Evolutionary conservation across 106 monocot genomes (phyloP).

Genomic region (Amphibolis antarctica): DNA sequence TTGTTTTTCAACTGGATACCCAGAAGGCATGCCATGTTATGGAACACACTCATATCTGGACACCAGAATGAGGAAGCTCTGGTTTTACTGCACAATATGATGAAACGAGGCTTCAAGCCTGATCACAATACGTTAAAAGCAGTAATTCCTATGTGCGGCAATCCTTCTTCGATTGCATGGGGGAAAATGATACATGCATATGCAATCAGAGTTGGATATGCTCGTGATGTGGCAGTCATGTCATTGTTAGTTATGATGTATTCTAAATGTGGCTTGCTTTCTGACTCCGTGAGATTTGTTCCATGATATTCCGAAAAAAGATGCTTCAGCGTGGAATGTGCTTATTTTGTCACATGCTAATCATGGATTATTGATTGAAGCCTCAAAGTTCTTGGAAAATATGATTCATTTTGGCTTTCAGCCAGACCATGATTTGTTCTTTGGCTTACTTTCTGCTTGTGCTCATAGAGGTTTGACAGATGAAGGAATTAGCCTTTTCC

Average conservation of each 20-base stretch:
- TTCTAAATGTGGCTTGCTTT: conserved; percentile 40
- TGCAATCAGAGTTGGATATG: conserved; percentile 25
- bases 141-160: conserved; percentile 37
- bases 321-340: conserved; percentile 54
- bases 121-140: conserved; percentile 33
- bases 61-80: conserved; percentile 29
- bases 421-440: conserved; percentile 43
- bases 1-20: conserved; percentile 46
- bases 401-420: conserved; percentile 26
- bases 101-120: conserved; percentile 42
- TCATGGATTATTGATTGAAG: conserved; percentile 33
- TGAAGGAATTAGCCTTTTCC: conserved; percentile 30
- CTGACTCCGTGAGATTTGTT: conserved; percentile 30
- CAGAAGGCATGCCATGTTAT: conserved; percentile 43
- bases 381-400: conserved; percentile 15
- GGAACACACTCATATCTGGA: conserved; percentile 57
- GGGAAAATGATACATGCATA: conserved; percentile 40
- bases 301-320: conserved; percentile 12
- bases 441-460: conserved; percentile 12
- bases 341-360: conserved; percentile 2
- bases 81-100: conserved; percentile 29
- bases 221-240: conserved; percentile 24
- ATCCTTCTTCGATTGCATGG: conserved; percentile 39
- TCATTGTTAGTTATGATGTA: conserved; percentile 52
- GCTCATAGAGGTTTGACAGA: conserved; percentile 36